Evolutionary conservation across 1,139 yeast genomes (phyloP), one percentile per base, ranked within the genome.

Genomic region (Geotrichum histeridarum): DNA sequence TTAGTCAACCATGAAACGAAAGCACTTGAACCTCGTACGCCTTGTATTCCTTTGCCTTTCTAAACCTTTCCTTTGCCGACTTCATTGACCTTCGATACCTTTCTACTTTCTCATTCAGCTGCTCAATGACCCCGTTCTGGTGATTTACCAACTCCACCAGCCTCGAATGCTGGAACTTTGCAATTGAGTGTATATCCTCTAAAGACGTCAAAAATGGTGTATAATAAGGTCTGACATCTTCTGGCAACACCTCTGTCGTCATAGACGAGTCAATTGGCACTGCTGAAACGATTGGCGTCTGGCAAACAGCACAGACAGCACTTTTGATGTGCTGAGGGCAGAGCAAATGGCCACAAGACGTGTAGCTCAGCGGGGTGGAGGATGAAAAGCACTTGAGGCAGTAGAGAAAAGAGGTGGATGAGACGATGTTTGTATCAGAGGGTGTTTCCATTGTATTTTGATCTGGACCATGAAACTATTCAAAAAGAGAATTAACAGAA

Each of bases 301-400:
- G 39, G 42, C 57, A 54, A 15, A 46, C 42, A 8, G 57, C 49
- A 30, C 57, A 54, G 6, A 31, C 3, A 6, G 35, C 22, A 7
- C n/a, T 6, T 42, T 14, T 43, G 42, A 12, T 14, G 18, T 54
- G 57, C 11, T 18, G 17, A 5, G 42, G 27, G 32, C 57, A 54
- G n/a, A 54, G 48, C 14, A 54, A 31, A 22, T 54, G 57, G 18
- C 55, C 57, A 27, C 57, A 54, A 14, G 48, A 48, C 6, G 54
- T 48, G 18, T 51, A 30, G 17, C 39, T 22, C 9, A 51, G 41
- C 9, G 52, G 47, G 11, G 36, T 46, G 9, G 32, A n/a, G n/a
- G 47, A 7, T 6, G 43, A 37, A 36, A 18, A 39, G 45, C 57
- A 54, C 27, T 42, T 51, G 2, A 50, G 54, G 14, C 57, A 54